Conservation (phyloP, 2,329 filamentous ascomycete species). For the Aspergillus clavatus region DNA sequence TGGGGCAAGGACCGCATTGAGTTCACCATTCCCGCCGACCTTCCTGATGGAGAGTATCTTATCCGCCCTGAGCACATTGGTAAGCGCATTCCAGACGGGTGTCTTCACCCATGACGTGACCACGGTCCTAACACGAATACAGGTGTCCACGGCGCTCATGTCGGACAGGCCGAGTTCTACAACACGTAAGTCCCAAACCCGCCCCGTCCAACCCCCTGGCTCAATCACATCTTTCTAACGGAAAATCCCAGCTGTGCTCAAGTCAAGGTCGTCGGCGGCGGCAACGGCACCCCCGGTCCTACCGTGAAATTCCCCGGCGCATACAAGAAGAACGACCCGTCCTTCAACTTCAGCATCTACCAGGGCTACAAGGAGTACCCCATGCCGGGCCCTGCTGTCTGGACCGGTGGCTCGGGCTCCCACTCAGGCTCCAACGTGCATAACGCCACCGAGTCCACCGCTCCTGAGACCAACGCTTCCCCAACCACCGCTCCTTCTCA, state of each 20-base stretch:
- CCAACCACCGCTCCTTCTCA: too few species aligned
- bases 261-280: conserved; percentile 42
- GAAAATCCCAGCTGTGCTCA: conserved; percentile 32
- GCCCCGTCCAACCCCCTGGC: too few species aligned
- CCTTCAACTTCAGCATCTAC: conserved; percentile 15
- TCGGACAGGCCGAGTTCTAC: neutral
- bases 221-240: neutral
- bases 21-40: conserved; percentile 40
- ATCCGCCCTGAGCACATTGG: conserved; percentile 47
- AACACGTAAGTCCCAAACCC: neutral
- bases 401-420: conserved; percentile 2
- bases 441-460: neutral
- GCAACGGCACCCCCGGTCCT: conserved; percentile 20
- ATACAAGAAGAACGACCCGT: conserved; percentile 15
- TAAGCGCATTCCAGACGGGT: conserved; percentile 29
- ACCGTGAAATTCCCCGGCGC: conserved; percentile 11
- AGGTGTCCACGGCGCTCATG: neutral
- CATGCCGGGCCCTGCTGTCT: conserved; percentile 17
- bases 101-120: neutral
- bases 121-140: neutral
- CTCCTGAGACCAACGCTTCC: too few species aligned
- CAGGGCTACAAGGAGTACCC: conserved; percentile 16
- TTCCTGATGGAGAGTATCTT: conserved; percentile 45
- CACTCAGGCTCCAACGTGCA: neutral
- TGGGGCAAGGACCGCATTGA: conserved; percentile 3